Conservation (phyloP, 129 eudicot species). For the Saussurea involucrata region DNA sequence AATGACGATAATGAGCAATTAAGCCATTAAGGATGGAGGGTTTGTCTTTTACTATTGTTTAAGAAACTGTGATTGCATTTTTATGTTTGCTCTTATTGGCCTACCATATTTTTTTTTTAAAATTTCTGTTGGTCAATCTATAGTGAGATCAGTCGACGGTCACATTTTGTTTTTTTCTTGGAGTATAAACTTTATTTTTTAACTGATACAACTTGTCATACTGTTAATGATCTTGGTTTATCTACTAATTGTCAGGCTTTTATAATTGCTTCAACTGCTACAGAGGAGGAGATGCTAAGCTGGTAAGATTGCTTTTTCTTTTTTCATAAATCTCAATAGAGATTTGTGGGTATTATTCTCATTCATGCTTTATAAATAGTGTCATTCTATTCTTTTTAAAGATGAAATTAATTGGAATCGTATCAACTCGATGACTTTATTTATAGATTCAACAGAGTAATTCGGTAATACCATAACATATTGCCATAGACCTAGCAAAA, state of each 20-base stretch:
- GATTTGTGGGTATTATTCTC: not conserved
- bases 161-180: not conserved
- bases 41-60: not conserved
- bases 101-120: no score
- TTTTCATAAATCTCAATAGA: not conserved
- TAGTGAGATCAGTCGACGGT: not conserved
- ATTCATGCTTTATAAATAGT: not conserved
- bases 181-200: not conserved
- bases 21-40: not conserved
- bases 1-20: not conserved
- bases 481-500: not conserved
- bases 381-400: not conserved
- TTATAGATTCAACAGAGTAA: not conserved
- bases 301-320: slow-evolving; percentile 38
- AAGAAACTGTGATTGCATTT: not conserved
- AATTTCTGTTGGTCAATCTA: not conserved
- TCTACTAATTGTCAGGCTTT: slow-evolving; percentile 45
- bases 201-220: not conserved
- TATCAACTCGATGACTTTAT: not conserved
- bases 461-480: not conserved
- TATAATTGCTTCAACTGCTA: slow-evolving; percentile 61
- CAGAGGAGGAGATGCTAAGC: slow-evolving; percentile 59
- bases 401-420: not conserved
- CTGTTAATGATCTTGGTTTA: not conserved
- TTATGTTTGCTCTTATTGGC: not conserved